Evolutionary conservation across 139 green algal species (phyloP), one percentile per base, ranked within the genome.

Genomic region (Volvox africanus): DNA sequence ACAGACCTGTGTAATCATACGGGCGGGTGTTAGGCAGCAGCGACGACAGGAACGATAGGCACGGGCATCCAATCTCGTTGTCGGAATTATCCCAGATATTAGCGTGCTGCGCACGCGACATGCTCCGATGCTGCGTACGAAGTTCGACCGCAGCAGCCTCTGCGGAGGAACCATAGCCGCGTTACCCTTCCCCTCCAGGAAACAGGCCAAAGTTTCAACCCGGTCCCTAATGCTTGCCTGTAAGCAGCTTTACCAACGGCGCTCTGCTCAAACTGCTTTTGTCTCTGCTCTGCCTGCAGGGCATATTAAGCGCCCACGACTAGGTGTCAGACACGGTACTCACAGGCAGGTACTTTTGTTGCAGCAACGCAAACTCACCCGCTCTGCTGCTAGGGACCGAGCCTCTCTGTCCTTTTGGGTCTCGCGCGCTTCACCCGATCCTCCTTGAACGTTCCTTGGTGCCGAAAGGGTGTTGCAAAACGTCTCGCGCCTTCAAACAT

Each of bases 201-300:
- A 55, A 55, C 44, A 9, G 44, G 44, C 44, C 44, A 55, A 55
- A 14, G 44, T 55, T 55, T 55, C 44, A 55, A 55, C 44, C 44
- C 5, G 44, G 44, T 5, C 44, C 44, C 44, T 9, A 55, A 55
- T 55, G 5, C 44, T 55, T 9, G 44, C 44, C 44, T 94, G 83
- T 94, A 94, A 5, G 92, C 92, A 12, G 92, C 92, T 3, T 82
- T 76, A 21, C 92, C 92, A 50, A 94, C 92, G 21, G 92, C 88
- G 62, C 92, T 94, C 1, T 77, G 61, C 77, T 92, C 92, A 88
- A 94, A 94, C 24, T 94, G 76, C 22, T 89, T 69, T 30, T 94
- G 92, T 35, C 92, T 69, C 20, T 82, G 22, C 0, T 62, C 88
- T 20, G 92, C 92, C 92, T 94, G 92, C 44, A 5, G 65, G 65